These are phyloP conservation scores for Hypoxylon sp. DNA, from an alignment of 2,329 filamentous ascomycete species.

Conservation along the genomic window DNA sequence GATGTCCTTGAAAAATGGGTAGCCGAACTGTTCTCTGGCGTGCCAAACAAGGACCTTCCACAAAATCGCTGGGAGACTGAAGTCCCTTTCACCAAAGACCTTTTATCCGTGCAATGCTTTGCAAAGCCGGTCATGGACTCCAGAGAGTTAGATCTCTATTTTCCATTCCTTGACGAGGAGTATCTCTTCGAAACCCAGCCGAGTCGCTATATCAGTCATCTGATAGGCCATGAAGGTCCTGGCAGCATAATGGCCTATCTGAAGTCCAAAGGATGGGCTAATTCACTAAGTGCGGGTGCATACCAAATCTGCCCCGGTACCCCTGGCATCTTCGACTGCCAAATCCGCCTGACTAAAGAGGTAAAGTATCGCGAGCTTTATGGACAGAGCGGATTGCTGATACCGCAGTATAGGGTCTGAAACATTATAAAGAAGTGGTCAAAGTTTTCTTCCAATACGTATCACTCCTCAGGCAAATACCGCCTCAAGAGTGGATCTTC, in stretches of 20 bases:
- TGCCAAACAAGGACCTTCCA: slow-evolving; percentile 85
- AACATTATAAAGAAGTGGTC: slow-evolving; percentile 84
- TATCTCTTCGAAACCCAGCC: slow-evolving; percentile 84
- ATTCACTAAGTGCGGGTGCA: slow-evolving; percentile 82
- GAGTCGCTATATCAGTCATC: slow-evolving; percentile 86
- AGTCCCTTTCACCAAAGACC: slow-evolving; percentile 64
- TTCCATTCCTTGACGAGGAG: slow-evolving; percentile 90
- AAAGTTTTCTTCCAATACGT: slow-evolving; percentile 94
- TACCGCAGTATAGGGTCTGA: slow-evolving; percentile 68
- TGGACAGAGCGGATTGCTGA: slow-evolving; percentile 14
- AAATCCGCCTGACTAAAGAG: slow-evolving; percentile 86
- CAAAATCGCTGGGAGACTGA: slow-evolving; percentile 69
- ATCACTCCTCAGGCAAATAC: slow-evolving; percentile 82
- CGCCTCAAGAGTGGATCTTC: slow-evolving; percentile 93
- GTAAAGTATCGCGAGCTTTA: slow-evolving; percentile 58
- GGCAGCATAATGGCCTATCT: slow-evolving; percentile 92
- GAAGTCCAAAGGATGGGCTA: slow-evolving; percentile 92
- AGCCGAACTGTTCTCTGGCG: slow-evolving; percentile 82
- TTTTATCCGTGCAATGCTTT: slow-evolving; percentile 79
- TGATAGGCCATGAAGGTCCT: slow-evolving; percentile 93
- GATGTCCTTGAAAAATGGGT: slow-evolving; percentile 89
- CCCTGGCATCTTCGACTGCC: slow-evolving; percentile 83
- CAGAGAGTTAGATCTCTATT: slow-evolving; percentile 82
- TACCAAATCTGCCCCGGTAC: slow-evolving; percentile 82
- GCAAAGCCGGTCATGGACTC: slow-evolving; percentile 94